Conservation (phyloP, 2,329 filamentous ascomycete species). For the Fusarium sp. region DNA sequence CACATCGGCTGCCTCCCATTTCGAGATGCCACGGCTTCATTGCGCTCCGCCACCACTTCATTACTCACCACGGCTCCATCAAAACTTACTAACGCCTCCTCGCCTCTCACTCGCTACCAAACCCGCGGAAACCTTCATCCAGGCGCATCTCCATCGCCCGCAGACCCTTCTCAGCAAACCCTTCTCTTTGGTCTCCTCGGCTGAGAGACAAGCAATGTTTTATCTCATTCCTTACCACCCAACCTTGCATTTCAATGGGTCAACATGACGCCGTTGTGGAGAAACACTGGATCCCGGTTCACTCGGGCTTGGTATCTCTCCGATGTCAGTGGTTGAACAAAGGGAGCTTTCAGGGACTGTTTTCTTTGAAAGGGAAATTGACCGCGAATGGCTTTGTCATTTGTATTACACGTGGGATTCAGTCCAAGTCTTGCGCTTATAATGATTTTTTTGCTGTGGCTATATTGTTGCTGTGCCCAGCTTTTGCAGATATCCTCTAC, state of each 20-base stretch:
- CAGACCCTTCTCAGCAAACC: neutral
- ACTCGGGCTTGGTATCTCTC: slow-evolving; percentile 14
- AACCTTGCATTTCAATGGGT: slow-evolving; percentile 37
- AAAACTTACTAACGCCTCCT: neutral
- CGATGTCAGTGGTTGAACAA: slow-evolving; percentile 10
- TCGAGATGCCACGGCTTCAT: neutral
- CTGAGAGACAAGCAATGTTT: neutral
- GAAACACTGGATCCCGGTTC: slow-evolving; percentile 33
- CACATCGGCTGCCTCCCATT: neutral
- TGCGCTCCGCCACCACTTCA: neutral
- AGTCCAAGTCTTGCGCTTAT: neutral
- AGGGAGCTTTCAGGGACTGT: neutral
- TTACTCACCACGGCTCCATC: too few species aligned
- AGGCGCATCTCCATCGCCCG: neutral
- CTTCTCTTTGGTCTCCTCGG: neutral
- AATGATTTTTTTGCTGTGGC: slow-evolving; percentile 1
- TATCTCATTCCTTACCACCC: slow-evolving; percentile 4
- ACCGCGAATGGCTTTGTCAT: neutral
- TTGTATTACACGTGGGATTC: neutral
- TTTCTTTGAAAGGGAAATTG: neutral
- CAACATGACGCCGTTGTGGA: slow-evolving; percentile 38
- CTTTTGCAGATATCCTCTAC: neutral
- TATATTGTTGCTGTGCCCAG: slow-evolving; percentile 13
- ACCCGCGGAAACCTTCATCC: neutral
- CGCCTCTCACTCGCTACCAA: neutral